Base-by-base conservation (phyloP, 2,329 filamentous ascomycete genomes). In the Cladophialophora bantiana region DNA sequence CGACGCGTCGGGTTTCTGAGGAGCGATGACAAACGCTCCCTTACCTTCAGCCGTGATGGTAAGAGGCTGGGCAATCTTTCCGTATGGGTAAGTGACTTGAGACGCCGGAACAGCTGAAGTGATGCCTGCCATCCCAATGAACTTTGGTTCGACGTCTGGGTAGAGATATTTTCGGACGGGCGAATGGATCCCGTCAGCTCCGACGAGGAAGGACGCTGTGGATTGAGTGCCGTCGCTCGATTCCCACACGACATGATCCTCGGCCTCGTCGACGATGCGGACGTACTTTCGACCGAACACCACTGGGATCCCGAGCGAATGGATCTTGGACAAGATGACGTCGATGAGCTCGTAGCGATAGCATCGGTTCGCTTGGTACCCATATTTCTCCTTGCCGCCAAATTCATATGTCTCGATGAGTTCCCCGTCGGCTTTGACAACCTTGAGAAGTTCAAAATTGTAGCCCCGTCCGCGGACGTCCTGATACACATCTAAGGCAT, bases 131-230 rank as follows among this genome's bases (percentile, higher is more conserved):
- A 83, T 81, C 40, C 83, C 83, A 0, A 81, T 83, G 71, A 86
- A 88, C 1, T 76, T 78, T 1, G 86, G 83, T 38, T 80, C 73
- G 0, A 84, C 70, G 0, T 81, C 78, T 0, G 85, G 83, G 54
- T 83, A 79, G 0, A 89, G 76, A 50, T 86, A 82, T 3, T 76
- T 78, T 2, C 86, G 80, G 0, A 88, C 83, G 0, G 76, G 78
- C 0, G 85, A 88, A 72, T 88, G 84, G 58, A 89, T 88, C 0
- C 87, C 86, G 65, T 89, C 86, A 0, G 85, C 84, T 0, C 85
- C 86, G 15, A 88, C 77, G 0, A 89, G 79, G 12, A 86, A 72
- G 1, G 76, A 70, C 4, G 61, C 48, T 0, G 84, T 82, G 0
- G 70, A 74, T 1, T 71, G 76, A 0, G 72, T 76, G 0, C 77